Percentiles rank a stretch among this genome's conserved stretches.
Conservation (phyloP, 495 filamentous ascomycete genomes). For the Margaritispora aquatica region DNA sequence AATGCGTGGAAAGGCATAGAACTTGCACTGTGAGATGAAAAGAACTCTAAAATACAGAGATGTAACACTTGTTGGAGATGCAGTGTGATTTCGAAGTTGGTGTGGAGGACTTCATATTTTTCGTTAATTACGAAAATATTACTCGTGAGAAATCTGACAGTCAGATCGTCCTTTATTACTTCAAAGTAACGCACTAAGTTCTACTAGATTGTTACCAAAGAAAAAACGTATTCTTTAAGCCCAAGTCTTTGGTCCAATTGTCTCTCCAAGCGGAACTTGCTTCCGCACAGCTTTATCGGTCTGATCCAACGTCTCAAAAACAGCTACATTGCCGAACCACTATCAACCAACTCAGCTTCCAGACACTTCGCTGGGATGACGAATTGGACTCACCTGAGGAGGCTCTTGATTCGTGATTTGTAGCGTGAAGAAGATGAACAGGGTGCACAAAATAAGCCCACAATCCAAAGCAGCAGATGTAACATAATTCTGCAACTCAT, state of each 20-base stretch:
- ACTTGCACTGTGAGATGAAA: too few species aligned
- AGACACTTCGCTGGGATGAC: not conserved
- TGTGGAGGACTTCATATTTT: too few species aligned
- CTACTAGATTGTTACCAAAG: too few species aligned
- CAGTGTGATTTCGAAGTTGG: too few species aligned
- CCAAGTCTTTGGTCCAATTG: slow-evolving; percentile 9
- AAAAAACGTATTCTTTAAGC: not conserved
- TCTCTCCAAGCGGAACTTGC: slow-evolving; percentile 3
- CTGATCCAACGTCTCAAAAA: slow-evolving; percentile 5
- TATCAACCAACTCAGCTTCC: not conserved
- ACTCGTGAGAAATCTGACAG: too few species aligned
- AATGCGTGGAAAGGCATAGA: too few species aligned
- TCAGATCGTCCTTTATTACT: too few species aligned
- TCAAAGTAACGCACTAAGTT: too few species aligned
- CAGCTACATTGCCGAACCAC: slow-evolving; percentile 7
- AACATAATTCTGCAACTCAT: slow-evolving; percentile 57
- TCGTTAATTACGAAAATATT: too few species aligned
- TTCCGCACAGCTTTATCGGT: slow-evolving; percentile 7
- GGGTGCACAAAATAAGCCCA: slow-evolving; percentile 36
- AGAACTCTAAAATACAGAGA: too few species aligned
- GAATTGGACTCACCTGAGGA: not conserved
- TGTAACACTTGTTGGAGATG: too few species aligned
- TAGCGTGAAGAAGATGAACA: slow-evolving; percentile 43
- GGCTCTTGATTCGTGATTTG: not conserved
- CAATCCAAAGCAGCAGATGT: slow-evolving; percentile 59